phyloP scores from a whole-genome alignment of 164 flowering plant species.

The Chimonanthus salicifolius region DNA sequence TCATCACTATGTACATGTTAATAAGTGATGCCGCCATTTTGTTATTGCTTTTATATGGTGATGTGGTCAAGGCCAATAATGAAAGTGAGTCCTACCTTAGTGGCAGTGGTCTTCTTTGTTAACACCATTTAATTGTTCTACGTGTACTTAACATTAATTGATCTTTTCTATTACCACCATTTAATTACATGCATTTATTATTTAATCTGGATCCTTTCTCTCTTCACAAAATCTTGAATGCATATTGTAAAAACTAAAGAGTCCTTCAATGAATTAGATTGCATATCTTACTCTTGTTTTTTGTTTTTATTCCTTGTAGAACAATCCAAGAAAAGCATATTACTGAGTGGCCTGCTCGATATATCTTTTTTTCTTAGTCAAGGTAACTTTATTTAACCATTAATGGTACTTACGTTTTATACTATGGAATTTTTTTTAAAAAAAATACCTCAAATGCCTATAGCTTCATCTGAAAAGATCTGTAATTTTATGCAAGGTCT shows the following conservation, averaged over 20 bases:
- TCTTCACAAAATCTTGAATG: background rate
- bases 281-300: background rate
- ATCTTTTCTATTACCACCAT: background rate
- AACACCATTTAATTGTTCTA: too few relatives aligned
- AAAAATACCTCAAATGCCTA: too few relatives aligned
- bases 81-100: background rate
- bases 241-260: background rate
- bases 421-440: too few relatives aligned
- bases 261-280: background rate
- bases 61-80: background rate
- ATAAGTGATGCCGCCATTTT: background rate
- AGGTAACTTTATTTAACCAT: background rate
- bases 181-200: background rate
- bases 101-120: background rate
- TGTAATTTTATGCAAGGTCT: too few relatives aligned
- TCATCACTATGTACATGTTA: background rate
- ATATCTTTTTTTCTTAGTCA: background rate
- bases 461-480: too few relatives aligned
- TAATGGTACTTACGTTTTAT: too few relatives aligned
- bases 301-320: slow-evolving; percentile 29
- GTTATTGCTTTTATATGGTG: background rate
- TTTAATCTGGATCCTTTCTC: background rate
- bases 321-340: slow-evolving; percentile 83
- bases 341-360: slow-evolving; percentile 28
- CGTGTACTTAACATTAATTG: too few relatives aligned